Conservation (phyloP, 192 early-diverging fungal genomes). For the Backusella tarrabulga region DNA sequence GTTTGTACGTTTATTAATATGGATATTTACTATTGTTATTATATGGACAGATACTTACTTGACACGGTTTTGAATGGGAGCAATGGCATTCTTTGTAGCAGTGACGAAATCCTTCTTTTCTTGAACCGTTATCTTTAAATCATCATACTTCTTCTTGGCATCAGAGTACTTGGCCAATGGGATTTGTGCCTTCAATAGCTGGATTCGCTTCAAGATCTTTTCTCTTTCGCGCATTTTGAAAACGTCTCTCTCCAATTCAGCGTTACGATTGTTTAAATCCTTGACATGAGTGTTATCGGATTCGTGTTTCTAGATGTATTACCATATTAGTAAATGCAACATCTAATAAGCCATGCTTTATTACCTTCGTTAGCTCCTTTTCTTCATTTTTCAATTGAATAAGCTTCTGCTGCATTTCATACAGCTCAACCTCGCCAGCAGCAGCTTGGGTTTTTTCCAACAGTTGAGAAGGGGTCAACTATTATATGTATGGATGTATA, state of each 20-base stretch:
- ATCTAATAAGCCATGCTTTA: background rate
- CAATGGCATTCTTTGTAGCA: constrained; percentile 34
- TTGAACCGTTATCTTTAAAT: constrained; percentile 12
- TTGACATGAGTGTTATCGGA: constrained; percentile 56
- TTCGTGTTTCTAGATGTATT: constrained; percentile 39
- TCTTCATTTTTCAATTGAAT: constrained; percentile 55
- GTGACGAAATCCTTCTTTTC: constrained; percentile 11
- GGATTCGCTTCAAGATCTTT: constrained; percentile 55
- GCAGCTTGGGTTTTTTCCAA: constrained; percentile 85
- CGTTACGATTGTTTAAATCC: constrained; percentile 66
- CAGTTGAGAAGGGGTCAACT: constrained; percentile 77
- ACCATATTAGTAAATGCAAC: background rate
- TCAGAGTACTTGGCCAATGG: constrained; percentile 59
- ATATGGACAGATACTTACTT: constrained; percentile 16
- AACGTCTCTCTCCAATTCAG: constrained; percentile 75
- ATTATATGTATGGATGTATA: background rate
- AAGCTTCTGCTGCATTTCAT: constrained; percentile 66
- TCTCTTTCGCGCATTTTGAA: constrained; percentile 70
- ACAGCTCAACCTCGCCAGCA: constrained; percentile 67
- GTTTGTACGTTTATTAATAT: background rate
- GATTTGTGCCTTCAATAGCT: constrained; percentile 55
- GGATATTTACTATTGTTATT: background rate
- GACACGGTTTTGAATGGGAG: constrained; percentile 37
- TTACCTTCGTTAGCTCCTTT: constrained; percentile 42
- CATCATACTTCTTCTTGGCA: constrained; percentile 48